These are phyloP conservation scores for Casuarina equisetifolia DNA, from an alignment of 306 rosid genomes.

Conservation along the genomic window DNA sequence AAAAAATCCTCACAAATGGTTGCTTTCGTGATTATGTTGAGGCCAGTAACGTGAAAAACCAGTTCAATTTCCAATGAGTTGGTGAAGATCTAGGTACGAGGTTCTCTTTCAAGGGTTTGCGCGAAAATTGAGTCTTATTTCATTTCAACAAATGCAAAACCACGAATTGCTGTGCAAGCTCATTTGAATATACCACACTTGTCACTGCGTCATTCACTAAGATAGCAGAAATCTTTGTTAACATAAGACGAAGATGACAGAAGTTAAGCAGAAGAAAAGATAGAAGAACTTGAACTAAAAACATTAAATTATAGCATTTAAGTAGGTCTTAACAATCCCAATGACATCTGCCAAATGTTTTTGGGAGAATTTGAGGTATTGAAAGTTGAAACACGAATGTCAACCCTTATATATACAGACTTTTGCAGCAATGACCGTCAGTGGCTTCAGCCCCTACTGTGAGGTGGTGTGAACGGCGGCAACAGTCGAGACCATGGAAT, in stretches of 20 bases:
- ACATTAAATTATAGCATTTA: slow-evolving; percentile 1
- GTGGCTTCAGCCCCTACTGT: slow-evolving; percentile 20
- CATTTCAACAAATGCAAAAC: too few relatives aligned
- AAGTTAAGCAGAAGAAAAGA: background rate
- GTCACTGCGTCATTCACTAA: background rate
- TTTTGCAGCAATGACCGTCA: background rate
- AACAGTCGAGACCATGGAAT: slow-evolving; percentile 79
- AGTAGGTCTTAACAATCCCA: slow-evolving; percentile 13
- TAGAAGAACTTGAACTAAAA: background rate
- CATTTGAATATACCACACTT: background rate
- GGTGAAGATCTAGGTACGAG: too few relatives aligned
- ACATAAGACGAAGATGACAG: background rate
- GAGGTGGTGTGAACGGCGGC: slow-evolving; percentile 53
- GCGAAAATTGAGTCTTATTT: too few relatives aligned
- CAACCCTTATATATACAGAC: slow-evolving; percentile 26
- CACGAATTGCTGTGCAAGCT: too few relatives aligned
- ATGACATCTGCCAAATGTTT: background rate
- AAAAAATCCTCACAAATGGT: too few relatives aligned
- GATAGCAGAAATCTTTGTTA: background rate
- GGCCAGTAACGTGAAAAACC: too few relatives aligned
- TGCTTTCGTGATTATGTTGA: too few relatives aligned
- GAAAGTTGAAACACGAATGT: background rate
- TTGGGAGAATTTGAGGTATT: background rate
- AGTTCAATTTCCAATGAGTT: too few relatives aligned
- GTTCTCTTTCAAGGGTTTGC: too few relatives aligned